Evolutionary conservation across 345 rosid species (phyloP).

Genomic region (Corymbia maculata): DNA sequence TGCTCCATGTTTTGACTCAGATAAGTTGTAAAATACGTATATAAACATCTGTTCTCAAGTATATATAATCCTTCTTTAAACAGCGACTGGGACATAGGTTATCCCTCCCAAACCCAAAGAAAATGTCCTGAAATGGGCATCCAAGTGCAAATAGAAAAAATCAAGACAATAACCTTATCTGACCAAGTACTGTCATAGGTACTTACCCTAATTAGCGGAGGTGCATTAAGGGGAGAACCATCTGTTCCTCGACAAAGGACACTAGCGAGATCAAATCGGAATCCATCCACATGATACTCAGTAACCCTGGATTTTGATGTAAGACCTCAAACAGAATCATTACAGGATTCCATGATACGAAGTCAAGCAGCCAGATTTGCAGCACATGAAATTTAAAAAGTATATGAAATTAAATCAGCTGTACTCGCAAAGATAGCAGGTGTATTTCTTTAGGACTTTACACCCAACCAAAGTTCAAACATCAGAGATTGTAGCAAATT

Average conservation of each 20-base stretch:
- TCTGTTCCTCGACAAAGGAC: constrained; percentile 87
- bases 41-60: background rate
- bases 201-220: constrained; percentile 69
- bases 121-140: background rate
- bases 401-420: background rate
- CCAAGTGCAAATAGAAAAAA: background rate
- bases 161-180: background rate
- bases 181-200: background rate
- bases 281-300: constrained; percentile 92
- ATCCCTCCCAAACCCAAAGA: background rate
- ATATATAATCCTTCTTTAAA: background rate
- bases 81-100: background rate
- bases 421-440: background rate
- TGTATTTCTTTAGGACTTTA: background rate
- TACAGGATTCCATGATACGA: background rate
- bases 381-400: background rate
- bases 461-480: background rate
- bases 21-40: background rate
- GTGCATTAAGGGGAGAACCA: constrained; percentile 84
- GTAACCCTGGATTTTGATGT: constrained; percentile 38
- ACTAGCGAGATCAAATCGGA: constrained; percentile 93
- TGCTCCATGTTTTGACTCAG: background rate
- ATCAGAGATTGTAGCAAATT: background rate
- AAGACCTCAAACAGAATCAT: background rate
- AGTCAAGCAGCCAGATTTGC: background rate